Evolutionary conservation across 2,329 filamentous ascomycete species (phyloP), one percentile per base, ranked within the genome.

Genomic region (Colletotrichum trifolii): DNA sequence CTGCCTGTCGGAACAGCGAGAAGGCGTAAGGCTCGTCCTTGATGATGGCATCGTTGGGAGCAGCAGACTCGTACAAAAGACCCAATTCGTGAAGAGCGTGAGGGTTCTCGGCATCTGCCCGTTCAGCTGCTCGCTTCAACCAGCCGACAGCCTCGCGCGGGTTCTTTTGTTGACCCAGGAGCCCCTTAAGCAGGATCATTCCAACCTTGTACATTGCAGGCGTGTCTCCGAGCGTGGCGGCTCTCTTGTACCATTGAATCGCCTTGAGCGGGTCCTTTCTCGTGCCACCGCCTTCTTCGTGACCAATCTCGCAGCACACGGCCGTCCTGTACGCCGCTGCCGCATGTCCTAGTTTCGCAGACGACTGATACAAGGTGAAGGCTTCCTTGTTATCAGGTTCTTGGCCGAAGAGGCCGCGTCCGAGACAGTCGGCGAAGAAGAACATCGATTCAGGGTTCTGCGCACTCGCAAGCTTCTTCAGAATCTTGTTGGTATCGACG

Each of bases 191-290:
- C 67, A 93, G 82, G 69, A 99, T 97, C 90, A 97, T 97, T 64
- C 96, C 96, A 78, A 98, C 89, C 79, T 99, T 99, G 82, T 97
- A 99, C 93, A 98, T 97, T 36, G 94, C 96, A 0, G 95, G 92
- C 2, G 91, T 91, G 73, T 99, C 95, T 3, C 96, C 95, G 3
- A 98, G 83, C 11, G 91, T 91, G 10, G 96, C 95, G 7, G 96
- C 94, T 47, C 94, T 91, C 76, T 95, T 94, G 78, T 99, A 99
- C 96, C 96, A 99, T 76, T 98, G 95, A 17, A 98, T 94, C 1
- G 96, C 95, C 79, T 98, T 98, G 69, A 95, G 79, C 1, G 93
- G 93, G 73, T 99, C 96, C 71, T 91, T 92, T 64, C 93, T 89
- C 1, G 96, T 98, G 33, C 96, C 96, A 56, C 96, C 96, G 36